These are phyloP conservation scores for Phytopythium mirpurense DNA, from an alignment of 352 stramenopile species.

Conservation along the genomic window DNA sequence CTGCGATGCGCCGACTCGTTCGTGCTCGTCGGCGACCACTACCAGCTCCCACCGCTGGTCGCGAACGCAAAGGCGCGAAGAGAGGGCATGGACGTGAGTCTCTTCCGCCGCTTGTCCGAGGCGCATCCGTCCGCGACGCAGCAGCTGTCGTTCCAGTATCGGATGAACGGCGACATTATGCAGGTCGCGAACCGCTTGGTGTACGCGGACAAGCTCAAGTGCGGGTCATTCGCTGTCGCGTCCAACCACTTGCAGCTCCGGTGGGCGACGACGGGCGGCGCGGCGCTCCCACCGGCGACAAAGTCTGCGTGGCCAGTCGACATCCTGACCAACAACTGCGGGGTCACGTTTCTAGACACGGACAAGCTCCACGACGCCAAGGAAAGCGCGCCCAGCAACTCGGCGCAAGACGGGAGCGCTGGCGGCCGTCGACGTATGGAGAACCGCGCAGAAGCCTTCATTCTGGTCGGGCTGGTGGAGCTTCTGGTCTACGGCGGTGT, in stretches of 20 bases:
- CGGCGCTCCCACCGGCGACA: conserved; percentile 8
- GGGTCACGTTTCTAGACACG: conserved; percentile 87
- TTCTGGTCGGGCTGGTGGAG: conserved; percentile 63
- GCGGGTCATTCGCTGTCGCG: conserved; percentile 57
- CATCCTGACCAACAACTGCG: conserved; percentile 35
- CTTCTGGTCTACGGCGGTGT: conserved; percentile 58
- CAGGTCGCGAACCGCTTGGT: conserved; percentile 92
- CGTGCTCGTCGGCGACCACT: conserved; percentile 97
- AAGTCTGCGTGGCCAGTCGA: conserved; percentile 25
- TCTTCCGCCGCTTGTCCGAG: conserved; percentile 92
- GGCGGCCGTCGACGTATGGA: conserved; percentile 41
- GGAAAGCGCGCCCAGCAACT: conserved; percentile 16
- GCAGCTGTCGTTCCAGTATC: conserved; percentile 97
- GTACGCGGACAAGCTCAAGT: conserved; percentile 93
- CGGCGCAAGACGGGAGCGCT: conserved; percentile 12
- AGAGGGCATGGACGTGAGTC: conserved; percentile 80
- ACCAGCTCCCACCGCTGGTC: conserved; percentile 97
- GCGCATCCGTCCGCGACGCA: conserved; percentile 88
- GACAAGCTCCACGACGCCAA: conserved; percentile 35
- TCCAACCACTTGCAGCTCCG: conserved; percentile 36
- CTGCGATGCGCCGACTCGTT: conserved; percentile 92
- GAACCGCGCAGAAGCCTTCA: conserved; percentile 73
- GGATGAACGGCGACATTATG: conserved; percentile 97
- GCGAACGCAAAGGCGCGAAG: conserved; percentile 80
- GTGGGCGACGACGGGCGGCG: conserved; percentile 12